Conservation (phyloP, 2,329 filamentous ascomycete species). For the Aspergillus brunneoviolaceus region DNA sequence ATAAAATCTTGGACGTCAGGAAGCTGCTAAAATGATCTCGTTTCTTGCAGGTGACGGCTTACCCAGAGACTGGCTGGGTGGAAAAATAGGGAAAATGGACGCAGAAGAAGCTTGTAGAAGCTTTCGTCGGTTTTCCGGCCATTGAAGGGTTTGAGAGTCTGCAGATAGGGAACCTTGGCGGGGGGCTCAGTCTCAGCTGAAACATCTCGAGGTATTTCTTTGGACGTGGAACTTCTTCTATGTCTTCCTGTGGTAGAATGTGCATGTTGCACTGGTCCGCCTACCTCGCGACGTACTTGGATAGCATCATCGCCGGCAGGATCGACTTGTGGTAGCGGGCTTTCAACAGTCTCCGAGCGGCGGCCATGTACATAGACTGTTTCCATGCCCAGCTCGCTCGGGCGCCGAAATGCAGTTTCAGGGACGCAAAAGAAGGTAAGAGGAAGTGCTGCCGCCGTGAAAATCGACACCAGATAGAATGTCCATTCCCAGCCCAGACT, state of each 20-base stretch:
- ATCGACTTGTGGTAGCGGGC: conserved; percentile 11
- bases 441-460: conserved; percentile 68
- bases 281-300: conserved; percentile 11
- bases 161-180: conserved; percentile 56
- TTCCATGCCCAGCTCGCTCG: conserved; percentile 68
- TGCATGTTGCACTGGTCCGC: conserved; percentile 11
- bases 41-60: conserved; percentile 38
- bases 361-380: conserved; percentile 44
- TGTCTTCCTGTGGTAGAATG: conserved; percentile 1
- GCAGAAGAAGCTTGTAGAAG: conserved; percentile 64
- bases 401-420: conserved; percentile 75
- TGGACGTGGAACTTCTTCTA: not conserved
- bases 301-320: not conserved
- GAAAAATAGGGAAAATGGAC: conserved; percentile 77
- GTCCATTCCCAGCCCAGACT: conserved; percentile 80
- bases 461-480: conserved; percentile 86
- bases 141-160: conserved; percentile 70
- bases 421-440: conserved; percentile 76
- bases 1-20: not conserved
- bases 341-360: conserved; percentile 13
- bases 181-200: conserved; percentile 23
- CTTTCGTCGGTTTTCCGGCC: conserved; percentile 77
- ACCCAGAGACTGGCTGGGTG: conserved; percentile 84
- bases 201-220: conserved; percentile 7
- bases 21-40: not conserved